phyloP scores from a whole-genome alignment of 2,329 filamentous ascomycete genomes.

The Botrytis sinoallii region DNA sequence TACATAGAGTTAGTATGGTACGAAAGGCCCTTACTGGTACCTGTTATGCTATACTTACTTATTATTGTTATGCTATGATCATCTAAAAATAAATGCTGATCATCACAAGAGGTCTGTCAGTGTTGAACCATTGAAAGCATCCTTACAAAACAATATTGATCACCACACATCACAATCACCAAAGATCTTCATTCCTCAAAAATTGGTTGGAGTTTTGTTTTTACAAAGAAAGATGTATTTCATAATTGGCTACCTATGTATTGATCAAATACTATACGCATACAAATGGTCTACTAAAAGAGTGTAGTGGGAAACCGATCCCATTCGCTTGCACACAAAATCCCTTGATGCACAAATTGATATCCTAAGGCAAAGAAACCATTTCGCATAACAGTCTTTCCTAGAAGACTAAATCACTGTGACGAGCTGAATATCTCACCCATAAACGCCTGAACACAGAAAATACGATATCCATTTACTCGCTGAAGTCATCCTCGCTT shows the following conservation, averaged over 20 bases:
- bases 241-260: not conserved
- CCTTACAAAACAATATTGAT: not conserved
- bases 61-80: not conserved
- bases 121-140: not conserved
- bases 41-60: not conserved
- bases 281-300: slow-evolving; percentile 1
- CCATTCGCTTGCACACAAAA: not conserved
- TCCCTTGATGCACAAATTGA: not conserved
- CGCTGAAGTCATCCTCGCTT: slow-evolving; percentile 37
- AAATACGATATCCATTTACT: slow-evolving; percentile 20
- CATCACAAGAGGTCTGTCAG: not conserved
- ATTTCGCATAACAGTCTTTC: not conserved
- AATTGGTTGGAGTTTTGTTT: not conserved
- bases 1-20: not conserved
- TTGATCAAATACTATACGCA: not conserved
- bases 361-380: not conserved
- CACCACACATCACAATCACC: not conserved
- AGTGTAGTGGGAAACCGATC: not conserved
- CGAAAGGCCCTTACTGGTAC: not conserved
- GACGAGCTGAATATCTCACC: not conserved
- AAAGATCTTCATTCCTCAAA: not conserved
- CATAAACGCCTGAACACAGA: slow-evolving; percentile 4
- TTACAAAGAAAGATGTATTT: not conserved
- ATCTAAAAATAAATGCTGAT: not conserved
- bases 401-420: not conserved